A percentile compares a stretch with the other conserved stretches of the same genome.
These are phyloP conservation scores for Colletotrichum ledebouriae DNA, from an alignment of 2,329 filamentous ascomycete species.

Conservation along the genomic window DNA sequence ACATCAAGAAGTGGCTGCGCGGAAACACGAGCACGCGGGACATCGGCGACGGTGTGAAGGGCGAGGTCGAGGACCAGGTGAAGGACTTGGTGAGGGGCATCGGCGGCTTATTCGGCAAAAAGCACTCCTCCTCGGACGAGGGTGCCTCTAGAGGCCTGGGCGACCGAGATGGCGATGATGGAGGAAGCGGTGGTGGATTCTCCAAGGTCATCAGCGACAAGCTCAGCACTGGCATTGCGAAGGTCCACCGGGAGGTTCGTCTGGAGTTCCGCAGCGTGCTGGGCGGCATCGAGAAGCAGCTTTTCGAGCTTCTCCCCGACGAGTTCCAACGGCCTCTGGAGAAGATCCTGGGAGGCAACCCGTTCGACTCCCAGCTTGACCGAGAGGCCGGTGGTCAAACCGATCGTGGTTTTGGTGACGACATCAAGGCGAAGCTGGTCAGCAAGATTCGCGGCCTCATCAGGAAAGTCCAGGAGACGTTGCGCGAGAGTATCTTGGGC, in stretches of 20 bases:
- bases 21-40: slow-evolving; percentile 58
- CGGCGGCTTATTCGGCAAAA: slow-evolving; percentile 56
- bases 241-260: slow-evolving; percentile 60
- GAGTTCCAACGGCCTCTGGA: slow-evolving; percentile 59
- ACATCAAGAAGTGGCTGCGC: slow-evolving; percentile 61
- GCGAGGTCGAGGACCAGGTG: slow-evolving; percentile 59
- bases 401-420: slow-evolving; percentile 58
- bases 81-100: slow-evolving; percentile 60
- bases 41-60: slow-evolving; percentile 58
- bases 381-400: slow-evolving; percentile 48
- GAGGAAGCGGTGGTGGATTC: slow-evolving; percentile 53
- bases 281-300: slow-evolving; percentile 59
- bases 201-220: slow-evolving; percentile 62
- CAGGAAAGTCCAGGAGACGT: slow-evolving; percentile 60
- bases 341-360: slow-evolving; percentile 61
- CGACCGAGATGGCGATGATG: slow-evolving; percentile 47
- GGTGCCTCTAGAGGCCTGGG: slow-evolving; percentile 50
- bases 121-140: slow-evolving; percentile 48
- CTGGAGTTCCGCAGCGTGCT: slow-evolving; percentile 61
- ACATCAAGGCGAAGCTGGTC: slow-evolving; percentile 59
- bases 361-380: slow-evolving; percentile 60
- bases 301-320: slow-evolving; percentile 60
- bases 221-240: slow-evolving; percentile 58
- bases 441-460: slow-evolving; percentile 59
- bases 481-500: slow-evolving; percentile 59